phyloP scores from a whole-genome alignment of 495 filamentous ascomycete genomes.

The Xanthoparmelia taractica region DNA sequence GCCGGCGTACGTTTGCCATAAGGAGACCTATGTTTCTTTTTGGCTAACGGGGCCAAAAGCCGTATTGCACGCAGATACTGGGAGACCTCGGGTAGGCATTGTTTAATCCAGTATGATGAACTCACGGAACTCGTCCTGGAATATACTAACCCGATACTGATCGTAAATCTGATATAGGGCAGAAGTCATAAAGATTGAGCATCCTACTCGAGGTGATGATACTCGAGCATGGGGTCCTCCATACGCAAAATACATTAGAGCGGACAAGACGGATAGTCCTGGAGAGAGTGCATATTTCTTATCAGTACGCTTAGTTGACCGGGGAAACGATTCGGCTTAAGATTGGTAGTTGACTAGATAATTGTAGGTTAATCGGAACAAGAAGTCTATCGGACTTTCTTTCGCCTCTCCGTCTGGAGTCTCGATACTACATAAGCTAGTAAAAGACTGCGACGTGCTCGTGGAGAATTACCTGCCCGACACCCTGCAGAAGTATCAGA shows the following conservation, averaged over 20 bases:
- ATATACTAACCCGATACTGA: neutral
- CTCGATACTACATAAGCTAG: slow-evolving; percentile 77
- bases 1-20: slow-evolving; percentile 64
- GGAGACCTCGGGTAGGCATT: slow-evolving; percentile 82
- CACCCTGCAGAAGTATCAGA: slow-evolving; percentile 77
- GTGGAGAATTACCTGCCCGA: slow-evolving; percentile 97
- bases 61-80: slow-evolving; percentile 94
- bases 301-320: slow-evolving; percentile 47
- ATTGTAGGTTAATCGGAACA: slow-evolving; percentile 83
- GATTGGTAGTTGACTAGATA: neutral
- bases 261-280: slow-evolving; percentile 55
- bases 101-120: slow-evolving; percentile 16
- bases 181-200: slow-evolving; percentile 95
- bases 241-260: slow-evolving; percentile 65
- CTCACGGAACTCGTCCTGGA: neutral
- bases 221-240: slow-evolving; percentile 95
- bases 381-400: slow-evolving; percentile 85
- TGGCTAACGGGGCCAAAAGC: slow-evolving; percentile 44
- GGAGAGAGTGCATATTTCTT: slow-evolving; percentile 96
- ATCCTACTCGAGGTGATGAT: slow-evolving; percentile 85
- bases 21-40: neutral
- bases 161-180: slow-evolving; percentile 51
- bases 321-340: neutral
- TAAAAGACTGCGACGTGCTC: slow-evolving; percentile 76
- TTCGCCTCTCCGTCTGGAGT: slow-evolving; percentile 80